phyloP scores from a whole-genome alignment of 352 stramenopile genomes.

The Pythium chondricola region DNA sequence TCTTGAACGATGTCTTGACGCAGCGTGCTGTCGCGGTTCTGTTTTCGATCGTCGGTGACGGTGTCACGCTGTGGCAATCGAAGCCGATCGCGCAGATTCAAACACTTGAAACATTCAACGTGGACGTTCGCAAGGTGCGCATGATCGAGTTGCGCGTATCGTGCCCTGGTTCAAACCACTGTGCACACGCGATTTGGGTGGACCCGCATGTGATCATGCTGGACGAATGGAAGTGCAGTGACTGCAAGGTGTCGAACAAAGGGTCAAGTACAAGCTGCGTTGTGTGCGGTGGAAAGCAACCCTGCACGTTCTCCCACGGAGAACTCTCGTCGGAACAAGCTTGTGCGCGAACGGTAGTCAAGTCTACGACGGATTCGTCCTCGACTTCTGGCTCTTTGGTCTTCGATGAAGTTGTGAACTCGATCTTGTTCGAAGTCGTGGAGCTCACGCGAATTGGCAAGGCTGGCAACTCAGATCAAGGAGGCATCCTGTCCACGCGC shows the following conservation, averaged over 20 bases:
- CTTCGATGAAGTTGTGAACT: conserved; percentile 14
- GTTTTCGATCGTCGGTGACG: conserved; percentile 74
- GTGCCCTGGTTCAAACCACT: conserved; percentile 72
- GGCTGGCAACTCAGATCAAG: neutral
- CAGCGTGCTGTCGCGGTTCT: conserved; percentile 45
- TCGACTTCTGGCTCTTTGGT: neutral
- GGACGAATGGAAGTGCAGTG: conserved; percentile 62
- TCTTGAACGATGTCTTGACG: conserved; percentile 45
- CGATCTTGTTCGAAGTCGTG: conserved; percentile 17
- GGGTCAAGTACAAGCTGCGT: conserved; percentile 34
- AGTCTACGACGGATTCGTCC: neutral
- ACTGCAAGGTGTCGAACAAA: conserved; percentile 74
- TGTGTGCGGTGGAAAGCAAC: conserved; percentile 24
- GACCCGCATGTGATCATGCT: conserved; percentile 62
- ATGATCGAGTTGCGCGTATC: conserved; percentile 72
- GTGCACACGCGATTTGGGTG: conserved; percentile 74
- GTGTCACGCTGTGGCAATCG: conserved; percentile 66
- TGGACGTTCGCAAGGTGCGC: conserved; percentile 47
- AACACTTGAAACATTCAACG: conserved; percentile 46
- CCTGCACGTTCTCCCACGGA: neutral
- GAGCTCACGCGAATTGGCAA: conserved; percentile 14
- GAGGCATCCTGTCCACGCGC: neutral
- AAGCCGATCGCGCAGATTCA: conserved; percentile 37
- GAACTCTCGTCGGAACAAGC: neutral
- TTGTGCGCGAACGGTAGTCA: no score